A percentile compares a stretch with the other conserved stretches of the same genome.
phyloP scores from a whole-genome alignment of 352 stramenopile genomes.

The Hyaloperonospora arabidopsidis region DNA sequence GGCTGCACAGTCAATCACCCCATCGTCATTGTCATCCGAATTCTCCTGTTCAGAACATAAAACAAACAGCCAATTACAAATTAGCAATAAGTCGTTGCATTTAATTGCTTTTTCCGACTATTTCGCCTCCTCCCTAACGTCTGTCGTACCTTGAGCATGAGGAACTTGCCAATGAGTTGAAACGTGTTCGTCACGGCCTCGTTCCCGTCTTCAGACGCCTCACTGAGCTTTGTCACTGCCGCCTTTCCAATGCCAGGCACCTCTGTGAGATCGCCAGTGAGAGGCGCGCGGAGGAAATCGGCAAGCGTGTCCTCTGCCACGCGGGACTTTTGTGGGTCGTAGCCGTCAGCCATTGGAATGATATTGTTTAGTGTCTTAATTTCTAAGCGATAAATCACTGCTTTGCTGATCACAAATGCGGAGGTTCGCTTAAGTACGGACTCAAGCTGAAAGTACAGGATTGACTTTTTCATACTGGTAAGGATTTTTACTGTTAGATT shows the following conservation, averaged over 20 bases:
- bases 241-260: slow-evolving; percentile 92
- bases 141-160: slow-evolving; percentile 71
- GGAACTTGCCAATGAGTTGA: slow-evolving; percentile 94
- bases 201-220: slow-evolving; percentile 53
- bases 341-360: slow-evolving; percentile 65
- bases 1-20: slow-evolving; percentile 86
- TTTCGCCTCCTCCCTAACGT: too few species aligned
- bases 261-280: slow-evolving; percentile 90
- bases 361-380: too few species aligned
- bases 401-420: too few species aligned
- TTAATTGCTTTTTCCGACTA: too few species aligned
- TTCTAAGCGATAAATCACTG: too few species aligned
- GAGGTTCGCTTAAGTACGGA: too few species aligned
- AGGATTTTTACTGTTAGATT: too few species aligned
- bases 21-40: slow-evolving; percentile 84
- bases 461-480: too few species aligned
- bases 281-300: slow-evolving; percentile 86
- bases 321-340: slow-evolving; percentile 89
- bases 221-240: slow-evolving; percentile 80
- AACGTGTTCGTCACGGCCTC: slow-evolving; percentile 95
- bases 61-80: too few species aligned
- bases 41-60: slow-evolving; percentile 31
- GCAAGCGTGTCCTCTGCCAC: slow-evolving; percentile 87
- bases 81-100: too few species aligned
- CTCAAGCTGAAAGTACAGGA: too few species aligned